Base-by-base conservation (phyloP, 495 filamentous ascomycete genomes). In the Aspergillus wentii region DNA sequence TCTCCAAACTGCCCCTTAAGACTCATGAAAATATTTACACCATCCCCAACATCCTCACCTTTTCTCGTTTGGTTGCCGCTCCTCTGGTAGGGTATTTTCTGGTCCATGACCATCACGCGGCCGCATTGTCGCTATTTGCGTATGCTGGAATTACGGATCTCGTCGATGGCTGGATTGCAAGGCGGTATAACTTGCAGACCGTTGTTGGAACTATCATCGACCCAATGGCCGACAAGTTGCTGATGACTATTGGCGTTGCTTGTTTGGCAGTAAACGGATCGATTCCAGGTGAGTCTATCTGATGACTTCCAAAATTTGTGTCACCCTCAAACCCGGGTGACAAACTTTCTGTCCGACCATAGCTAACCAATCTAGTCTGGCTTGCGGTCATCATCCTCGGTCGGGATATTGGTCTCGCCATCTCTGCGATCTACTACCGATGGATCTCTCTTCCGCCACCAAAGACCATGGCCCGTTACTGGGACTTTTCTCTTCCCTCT, bases 151-250 rank as follows among this genome's bases (percentile, higher is more conserved):
- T 94, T 48, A 94, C 91, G 18, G 92, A 98, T 50, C 68, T 92
- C 0, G 70, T 95, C 2, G 92, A 98, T 62, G 92, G 92, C 26
- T 95, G 79, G 67, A 88, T 98, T 41, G 92, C 92, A 11, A 79
- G 92, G 28, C 72, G 71, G 33, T 97, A 83, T 75, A 82, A 89
- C 26, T 78, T 87, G 8, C 82, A 89, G 61, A 97, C 92, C 0
- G 94, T 98, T 1, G 88, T 97, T 10, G 92, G 92, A n/a, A 90
- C 85, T 32, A 80, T 98, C 21, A 88, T 98, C 38, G 91, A 97
- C 51, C 91, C 91, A 8, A 92, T 95, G 85, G 91, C 91, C 10
- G 91, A 97, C 55, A 97, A 97, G 70, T 78, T 79, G 8, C 69
- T 97, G 43, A 97, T 98, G 92, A 95, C 89, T 3, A 74, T 95